These are phyloP conservation scores for Phialocephala subalpina DNA, from an alignment of 2,329 filamentous ascomycete genomes.

Conservation along the genomic window DNA sequence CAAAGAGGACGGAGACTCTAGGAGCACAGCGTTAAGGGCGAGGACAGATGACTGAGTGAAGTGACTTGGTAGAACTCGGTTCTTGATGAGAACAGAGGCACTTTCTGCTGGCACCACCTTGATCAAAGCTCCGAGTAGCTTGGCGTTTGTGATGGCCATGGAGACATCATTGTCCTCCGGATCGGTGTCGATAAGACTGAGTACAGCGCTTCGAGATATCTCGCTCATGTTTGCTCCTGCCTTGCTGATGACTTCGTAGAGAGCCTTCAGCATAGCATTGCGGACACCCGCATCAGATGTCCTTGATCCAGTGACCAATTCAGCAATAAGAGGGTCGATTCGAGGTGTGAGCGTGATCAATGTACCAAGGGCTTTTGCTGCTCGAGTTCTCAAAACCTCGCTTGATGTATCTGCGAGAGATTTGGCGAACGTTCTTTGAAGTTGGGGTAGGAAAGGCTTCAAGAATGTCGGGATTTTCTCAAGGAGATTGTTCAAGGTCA, in stretches of 20 bases:
- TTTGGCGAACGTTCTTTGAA: conserved; percentile 97
- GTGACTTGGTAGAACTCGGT: conserved; percentile 79
- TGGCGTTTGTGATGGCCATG: conserved; percentile 90
- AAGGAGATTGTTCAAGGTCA: conserved; percentile 92
- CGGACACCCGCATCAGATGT: conserved; percentile 86
- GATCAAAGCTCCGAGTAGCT: conserved; percentile 86
- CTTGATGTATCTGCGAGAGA: conserved; percentile 93
- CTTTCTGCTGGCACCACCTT: conserved; percentile 82
- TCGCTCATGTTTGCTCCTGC: conserved; percentile 96
- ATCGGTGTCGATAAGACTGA: conserved; percentile 88
- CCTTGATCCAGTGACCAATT: conserved; percentile 95
- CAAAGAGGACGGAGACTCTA: conserved; percentile 78
- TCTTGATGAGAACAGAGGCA: conserved; percentile 66
- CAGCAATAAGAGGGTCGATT: conserved; percentile 90
- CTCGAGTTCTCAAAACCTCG: conserved; percentile 84
- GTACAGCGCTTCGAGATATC: conserved; percentile 82
- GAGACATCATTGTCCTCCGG: conserved; percentile 75
- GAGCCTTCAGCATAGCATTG: conserved; percentile 94
- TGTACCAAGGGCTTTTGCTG: conserved; percentile 92
- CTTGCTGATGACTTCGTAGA: conserved; percentile 96
- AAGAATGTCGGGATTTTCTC: conserved; percentile 96
- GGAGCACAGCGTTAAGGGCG: conserved; percentile 86
- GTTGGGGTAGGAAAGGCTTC: conserved; percentile 95
- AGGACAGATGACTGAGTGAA: conserved; percentile 83
- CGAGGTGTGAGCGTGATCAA: conserved; percentile 95